Evolutionary conservation across 306 rosid genomes (phyloP).

Genomic region (Quercus gilva): DNA sequence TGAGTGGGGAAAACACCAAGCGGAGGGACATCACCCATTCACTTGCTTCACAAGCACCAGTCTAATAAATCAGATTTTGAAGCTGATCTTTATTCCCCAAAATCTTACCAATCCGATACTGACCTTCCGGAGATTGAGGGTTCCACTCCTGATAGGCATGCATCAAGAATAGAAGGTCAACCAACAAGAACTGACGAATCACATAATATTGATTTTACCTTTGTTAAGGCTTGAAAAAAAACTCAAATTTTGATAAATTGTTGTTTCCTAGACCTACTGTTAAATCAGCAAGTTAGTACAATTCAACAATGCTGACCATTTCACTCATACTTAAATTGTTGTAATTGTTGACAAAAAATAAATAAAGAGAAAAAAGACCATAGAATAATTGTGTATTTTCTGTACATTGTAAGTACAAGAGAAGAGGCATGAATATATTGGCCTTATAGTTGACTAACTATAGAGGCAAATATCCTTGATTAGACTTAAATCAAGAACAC

Average conservation of each 20-base stretch:
- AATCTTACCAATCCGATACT: conserved; percentile 52
- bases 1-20: conserved; percentile 62
- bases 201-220: conserved; percentile 44
- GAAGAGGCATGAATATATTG: too few species aligned
- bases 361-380: background rate
- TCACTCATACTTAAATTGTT: background rate
- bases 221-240: conserved; percentile 35
- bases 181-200: conserved; percentile 9
- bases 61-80: conserved; percentile 40
- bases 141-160: background rate
- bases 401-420: too few species aligned
- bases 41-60: conserved; percentile 47
- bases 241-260: background rate
- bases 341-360: background rate
- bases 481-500: too few species aligned
- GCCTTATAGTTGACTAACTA: too few species aligned
- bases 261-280: background rate
- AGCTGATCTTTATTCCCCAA: conserved; percentile 40
- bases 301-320: background rate
- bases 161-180: background rate
- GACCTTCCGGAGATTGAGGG: conserved; percentile 44
- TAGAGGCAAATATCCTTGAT: too few species aligned
- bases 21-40: conserved; percentile 52
- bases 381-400: too few species aligned
- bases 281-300: background rate